Evolutionary conservation across 2,329 filamentous ascomycete genomes (phyloP).

Genomic region (Aspergillus sojae): DNA sequence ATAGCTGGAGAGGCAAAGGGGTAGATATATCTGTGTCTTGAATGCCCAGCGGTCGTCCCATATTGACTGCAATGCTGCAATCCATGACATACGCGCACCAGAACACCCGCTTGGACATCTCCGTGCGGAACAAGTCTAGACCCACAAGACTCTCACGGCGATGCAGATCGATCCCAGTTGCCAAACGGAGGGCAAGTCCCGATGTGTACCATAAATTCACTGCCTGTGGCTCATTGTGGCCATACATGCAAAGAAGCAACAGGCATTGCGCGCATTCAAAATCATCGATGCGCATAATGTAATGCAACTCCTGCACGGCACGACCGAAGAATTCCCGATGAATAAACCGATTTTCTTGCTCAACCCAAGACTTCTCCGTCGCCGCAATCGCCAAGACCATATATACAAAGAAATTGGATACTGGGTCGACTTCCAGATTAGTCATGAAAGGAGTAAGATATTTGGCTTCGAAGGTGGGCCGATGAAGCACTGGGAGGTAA

Average conservation of each 20-base stretch:
- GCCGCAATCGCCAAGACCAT: slow-evolving; percentile 28
- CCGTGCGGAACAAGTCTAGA: slow-evolving; percentile 14
- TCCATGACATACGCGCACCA: slow-evolving; percentile 31
- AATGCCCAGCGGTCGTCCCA: slow-evolving; percentile 27
- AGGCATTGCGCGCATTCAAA: slow-evolving; percentile 29
- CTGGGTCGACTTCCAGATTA: not conserved
- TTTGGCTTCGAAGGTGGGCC: slow-evolving; percentile 5
- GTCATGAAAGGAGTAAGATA: no score
- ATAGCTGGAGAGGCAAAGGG: slow-evolving; percentile 21
- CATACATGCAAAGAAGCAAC: slow-evolving; percentile 29
- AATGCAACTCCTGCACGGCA: slow-evolving; percentile 17
- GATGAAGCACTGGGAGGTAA: slow-evolving; percentile 27
- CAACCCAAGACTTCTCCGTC: slow-evolving; percentile 20
- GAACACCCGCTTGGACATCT: slow-evolving; percentile 28
- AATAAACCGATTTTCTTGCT: not conserved
- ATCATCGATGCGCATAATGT: slow-evolving; percentile 20
- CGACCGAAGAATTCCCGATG: slow-evolving; percentile 11
- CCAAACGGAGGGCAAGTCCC: slow-evolving; percentile 25
- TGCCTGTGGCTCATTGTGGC: slow-evolving; percentile 29
- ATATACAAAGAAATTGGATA: slow-evolving; percentile 24
- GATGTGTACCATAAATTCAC: slow-evolving; percentile 29
- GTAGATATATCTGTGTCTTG: slow-evolving; percentile 28
- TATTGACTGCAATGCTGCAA: slow-evolving; percentile 28
- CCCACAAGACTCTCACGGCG: slow-evolving; percentile 19
- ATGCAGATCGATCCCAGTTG: slow-evolving; percentile 26